Conservation (phyloP, 306 rosid species). For the Herpetospermum pedunculosum region DNA sequence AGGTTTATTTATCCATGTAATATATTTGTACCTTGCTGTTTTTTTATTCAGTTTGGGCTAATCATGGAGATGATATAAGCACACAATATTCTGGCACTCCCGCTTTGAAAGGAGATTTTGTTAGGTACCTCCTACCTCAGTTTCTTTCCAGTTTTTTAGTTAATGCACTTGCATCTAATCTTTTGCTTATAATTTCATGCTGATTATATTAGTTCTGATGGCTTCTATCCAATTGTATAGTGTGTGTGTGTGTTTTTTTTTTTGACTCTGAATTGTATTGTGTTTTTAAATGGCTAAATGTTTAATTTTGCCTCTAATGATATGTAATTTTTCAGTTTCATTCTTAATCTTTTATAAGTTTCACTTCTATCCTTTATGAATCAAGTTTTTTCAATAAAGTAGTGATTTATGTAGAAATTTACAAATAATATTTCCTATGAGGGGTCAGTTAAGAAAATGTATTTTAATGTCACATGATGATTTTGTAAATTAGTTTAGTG, state of each 20-base stretch:
- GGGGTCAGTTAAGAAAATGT: not conserved
- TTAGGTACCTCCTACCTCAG: slow-evolving; percentile 44
- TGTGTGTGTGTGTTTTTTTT: too few relatives aligned
- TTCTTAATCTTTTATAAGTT: not conserved
- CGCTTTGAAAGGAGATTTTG: slow-evolving; percentile 95
- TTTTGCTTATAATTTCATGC: not conserved
- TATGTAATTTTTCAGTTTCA: not conserved
- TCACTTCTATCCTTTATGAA: not conserved
- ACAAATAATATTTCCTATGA: not conserved
- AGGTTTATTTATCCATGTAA: slow-evolving; percentile 4
- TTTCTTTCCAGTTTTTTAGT: slow-evolving; percentile 9
- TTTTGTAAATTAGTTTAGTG: not conserved
- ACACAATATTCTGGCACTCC: slow-evolving; percentile 89
- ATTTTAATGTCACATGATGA: not conserved
- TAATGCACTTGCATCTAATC: not conserved
- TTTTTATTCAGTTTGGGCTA: slow-evolving; percentile 80
- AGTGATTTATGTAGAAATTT: not conserved
- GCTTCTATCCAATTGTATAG: not conserved
- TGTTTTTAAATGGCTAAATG: not conserved
- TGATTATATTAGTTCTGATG: not conserved
- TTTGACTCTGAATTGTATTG: too few relatives aligned
- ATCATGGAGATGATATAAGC: slow-evolving; percentile 96
- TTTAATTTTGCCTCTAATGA: not conserved
- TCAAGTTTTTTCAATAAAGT: not conserved
- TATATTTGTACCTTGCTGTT: slow-evolving; percentile 13